These are phyloP conservation scores for Fusarium liriodendri DNA, from an alignment of 2,329 filamentous ascomycete species.

Conservation along the genomic window DNA sequence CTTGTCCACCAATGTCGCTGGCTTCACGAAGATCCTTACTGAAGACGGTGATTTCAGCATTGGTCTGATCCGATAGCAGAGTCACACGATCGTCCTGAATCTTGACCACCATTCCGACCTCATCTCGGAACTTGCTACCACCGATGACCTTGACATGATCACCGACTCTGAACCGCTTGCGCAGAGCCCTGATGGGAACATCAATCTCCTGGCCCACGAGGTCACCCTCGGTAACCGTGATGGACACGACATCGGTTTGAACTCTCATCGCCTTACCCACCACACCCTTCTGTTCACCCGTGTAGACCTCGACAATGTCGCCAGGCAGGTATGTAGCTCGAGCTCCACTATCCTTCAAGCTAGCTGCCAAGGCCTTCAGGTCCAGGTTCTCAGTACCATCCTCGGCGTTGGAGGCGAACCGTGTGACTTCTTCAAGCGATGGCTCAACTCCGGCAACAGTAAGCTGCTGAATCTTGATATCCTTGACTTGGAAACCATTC, in stretches of 20 bases:
- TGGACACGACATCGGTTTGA: conserved; percentile 90
- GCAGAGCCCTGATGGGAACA: conserved; percentile 89
- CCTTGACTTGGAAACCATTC: conserved; percentile 93
- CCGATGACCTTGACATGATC: conserved; percentile 99
- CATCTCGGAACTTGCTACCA: conserved; percentile 91
- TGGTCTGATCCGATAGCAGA: conserved; percentile 90
- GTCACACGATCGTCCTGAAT: conserved; percentile 94
- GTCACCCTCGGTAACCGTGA: conserved; percentile 85
- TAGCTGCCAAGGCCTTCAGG: conserved; percentile 88
- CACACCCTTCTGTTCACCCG: conserved; percentile 94
- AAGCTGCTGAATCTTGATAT: conserved; percentile 89
- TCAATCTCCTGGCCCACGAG: conserved; percentile 87
- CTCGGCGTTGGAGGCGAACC: conserved; percentile 87
- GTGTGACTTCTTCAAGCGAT: conserved; percentile 93
- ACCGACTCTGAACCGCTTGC: conserved; percentile 92
- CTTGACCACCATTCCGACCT: conserved; percentile 96
- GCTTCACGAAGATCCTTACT: conserved; percentile 96
- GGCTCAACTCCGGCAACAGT: conserved; percentile 92
- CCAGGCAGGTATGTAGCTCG: conserved; percentile 90
- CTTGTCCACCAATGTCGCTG: conserved; percentile 88
- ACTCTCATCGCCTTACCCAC: conserved; percentile 87
- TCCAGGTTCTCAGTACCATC: conserved; percentile 96
- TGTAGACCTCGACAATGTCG: conserved; percentile 95
- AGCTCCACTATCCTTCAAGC: conserved; percentile 84
- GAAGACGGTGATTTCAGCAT: conserved; percentile 95